Percentiles rank a stretch among this genome's conserved stretches.
Conservation (phyloP, 805 yeast genomes). For the Metschnikowia sp. region DNA sequence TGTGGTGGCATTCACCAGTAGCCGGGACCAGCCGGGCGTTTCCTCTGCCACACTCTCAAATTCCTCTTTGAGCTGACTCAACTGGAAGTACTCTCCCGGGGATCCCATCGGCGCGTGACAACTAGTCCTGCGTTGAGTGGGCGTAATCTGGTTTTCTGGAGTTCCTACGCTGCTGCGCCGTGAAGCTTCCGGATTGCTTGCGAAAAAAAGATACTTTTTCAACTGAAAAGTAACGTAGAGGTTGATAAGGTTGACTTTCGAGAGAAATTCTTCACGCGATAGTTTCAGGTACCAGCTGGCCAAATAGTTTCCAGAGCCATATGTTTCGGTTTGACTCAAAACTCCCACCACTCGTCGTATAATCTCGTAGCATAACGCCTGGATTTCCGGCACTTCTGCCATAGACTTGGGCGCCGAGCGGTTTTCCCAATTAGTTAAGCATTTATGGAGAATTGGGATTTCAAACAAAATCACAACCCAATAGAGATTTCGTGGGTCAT, state of each 20-base stretch:
- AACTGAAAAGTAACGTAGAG: conserved; percentile 77
- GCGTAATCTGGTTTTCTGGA: not conserved
- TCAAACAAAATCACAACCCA: conserved; percentile 69
- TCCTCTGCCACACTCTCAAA: conserved; percentile 7
- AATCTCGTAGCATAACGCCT: conserved; percentile 61
- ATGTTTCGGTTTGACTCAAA: conserved; percentile 48
- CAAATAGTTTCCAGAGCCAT: conserved; percentile 38
- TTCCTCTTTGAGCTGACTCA: conserved; percentile 16
- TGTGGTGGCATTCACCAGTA: conserved; percentile 1
- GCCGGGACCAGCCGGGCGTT: conserved; percentile 12
- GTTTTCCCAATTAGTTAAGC: conserved; percentile 36
- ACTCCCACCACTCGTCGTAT: conserved; percentile 68
- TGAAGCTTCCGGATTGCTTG: conserved; percentile 23
- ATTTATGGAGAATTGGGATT: conserved; percentile 57
- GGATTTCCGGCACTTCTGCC: conserved; percentile 50
- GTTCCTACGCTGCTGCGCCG: conserved; percentile 9
- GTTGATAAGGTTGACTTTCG: conserved; percentile 65
- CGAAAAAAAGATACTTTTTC: conserved; percentile 46
- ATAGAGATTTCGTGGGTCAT: conserved; percentile 42
- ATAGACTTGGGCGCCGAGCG: conserved; percentile 16
- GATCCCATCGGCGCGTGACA: not conserved
- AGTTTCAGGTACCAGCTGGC: conserved; percentile 55
- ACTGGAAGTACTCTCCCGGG: conserved; percentile 11
- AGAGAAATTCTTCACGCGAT: conserved; percentile 40
- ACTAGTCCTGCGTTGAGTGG: conserved; percentile 1